Evolutionary conservation across 257 asterid species (phyloP).

Genomic region (Paraleonurus japonicus): DNA sequence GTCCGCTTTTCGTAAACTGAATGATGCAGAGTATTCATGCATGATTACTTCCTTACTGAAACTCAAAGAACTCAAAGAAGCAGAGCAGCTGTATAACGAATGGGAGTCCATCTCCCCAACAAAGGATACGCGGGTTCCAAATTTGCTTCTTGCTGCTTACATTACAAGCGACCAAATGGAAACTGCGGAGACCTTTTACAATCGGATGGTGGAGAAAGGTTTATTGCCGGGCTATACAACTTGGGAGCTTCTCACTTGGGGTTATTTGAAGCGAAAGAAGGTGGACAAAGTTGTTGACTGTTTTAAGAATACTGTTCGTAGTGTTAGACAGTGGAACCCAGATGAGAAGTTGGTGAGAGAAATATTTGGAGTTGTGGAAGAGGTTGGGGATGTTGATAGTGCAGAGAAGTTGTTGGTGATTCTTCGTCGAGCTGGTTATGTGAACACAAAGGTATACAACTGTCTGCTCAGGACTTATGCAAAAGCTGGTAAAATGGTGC

Average conservation of each 20-base stretch:
- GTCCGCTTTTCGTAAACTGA: slow-evolving; percentile 57
- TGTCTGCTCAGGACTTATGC: slow-evolving; percentile 68
- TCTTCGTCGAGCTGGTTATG: slow-evolving; percentile 60
- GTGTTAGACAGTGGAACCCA: slow-evolving; percentile 78
- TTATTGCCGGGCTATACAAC: slow-evolving; percentile 71
- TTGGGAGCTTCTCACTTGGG: slow-evolving; percentile 86
- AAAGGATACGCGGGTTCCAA: slow-evolving; percentile 73
- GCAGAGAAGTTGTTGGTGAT: slow-evolving; percentile 64
- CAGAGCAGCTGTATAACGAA: slow-evolving; percentile 67
- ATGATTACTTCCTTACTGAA: slow-evolving; percentile 71
- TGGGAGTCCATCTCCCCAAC: slow-evolving; percentile 87
- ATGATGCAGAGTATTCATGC: slow-evolving; percentile 73
- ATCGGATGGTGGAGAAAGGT: slow-evolving; percentile 52
- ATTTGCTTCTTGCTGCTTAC: slow-evolving; percentile 79
- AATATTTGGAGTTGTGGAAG: slow-evolving; percentile 59
- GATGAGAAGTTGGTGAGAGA: slow-evolving; percentile 52
- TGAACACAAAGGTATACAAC: slow-evolving; percentile 60
- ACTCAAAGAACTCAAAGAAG: slow-evolving; percentile 58
- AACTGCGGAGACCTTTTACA: slow-evolving; percentile 59
- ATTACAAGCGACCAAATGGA: slow-evolving; percentile 58
- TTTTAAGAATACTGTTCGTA: slow-evolving; percentile 55
- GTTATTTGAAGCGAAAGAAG: slow-evolving; percentile 61
- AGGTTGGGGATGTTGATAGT: slow-evolving; percentile 54
- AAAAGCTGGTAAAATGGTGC: slow-evolving; percentile 78
- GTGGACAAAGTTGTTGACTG: slow-evolving; percentile 50